phyloP scores from a whole-genome alignment of 2,329 filamentous ascomycete genomes.

The Aurifilum marmelostoma region DNA sequence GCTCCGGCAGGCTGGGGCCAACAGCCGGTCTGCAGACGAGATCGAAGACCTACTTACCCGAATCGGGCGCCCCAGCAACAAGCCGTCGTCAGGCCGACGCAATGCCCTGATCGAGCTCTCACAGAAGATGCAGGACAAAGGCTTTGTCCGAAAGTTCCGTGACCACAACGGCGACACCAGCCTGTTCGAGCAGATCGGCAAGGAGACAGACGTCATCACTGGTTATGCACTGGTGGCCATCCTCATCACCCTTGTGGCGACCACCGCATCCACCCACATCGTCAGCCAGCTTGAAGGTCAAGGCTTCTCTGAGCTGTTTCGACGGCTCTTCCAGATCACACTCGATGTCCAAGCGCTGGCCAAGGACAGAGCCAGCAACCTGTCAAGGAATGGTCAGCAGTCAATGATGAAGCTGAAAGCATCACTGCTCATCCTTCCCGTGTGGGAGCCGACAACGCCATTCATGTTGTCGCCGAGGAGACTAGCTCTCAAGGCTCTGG shows the following conservation, averaged over 20 bases:
- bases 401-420: slow-evolving; percentile 59
- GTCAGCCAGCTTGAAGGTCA: slow-evolving; percentile 60
- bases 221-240: slow-evolving; percentile 67
- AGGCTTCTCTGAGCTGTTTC: slow-evolving; percentile 58
- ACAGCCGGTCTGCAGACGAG: slow-evolving; percentile 67
- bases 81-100: slow-evolving; percentile 56
- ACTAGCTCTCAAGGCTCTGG: slow-evolving; percentile 65
- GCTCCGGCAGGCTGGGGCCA: slow-evolving; percentile 66
- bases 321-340: slow-evolving; percentile 54
- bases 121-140: slow-evolving; percentile 62
- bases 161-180: slow-evolving; percentile 73
- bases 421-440: slow-evolving; percentile 52
- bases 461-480: slow-evolving; percentile 62
- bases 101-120: slow-evolving; percentile 63
- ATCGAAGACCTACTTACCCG: slow-evolving; percentile 66
- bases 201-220: slow-evolving; percentile 62
- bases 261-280: slow-evolving; percentile 62
- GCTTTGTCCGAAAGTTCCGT: slow-evolving; percentile 70
- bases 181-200: slow-evolving; percentile 64
- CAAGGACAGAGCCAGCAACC: slow-evolving; percentile 67
- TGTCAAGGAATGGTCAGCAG: slow-evolving; percentile 66
- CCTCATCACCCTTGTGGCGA: slow-evolving; percentile 64
- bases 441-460: slow-evolving; percentile 63
- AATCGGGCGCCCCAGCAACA: slow-evolving; percentile 54
- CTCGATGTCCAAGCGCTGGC: slow-evolving; percentile 64